phyloP scores from a whole-genome alignment of 306 rosid species.

The Arachis stenosperma region DNA sequence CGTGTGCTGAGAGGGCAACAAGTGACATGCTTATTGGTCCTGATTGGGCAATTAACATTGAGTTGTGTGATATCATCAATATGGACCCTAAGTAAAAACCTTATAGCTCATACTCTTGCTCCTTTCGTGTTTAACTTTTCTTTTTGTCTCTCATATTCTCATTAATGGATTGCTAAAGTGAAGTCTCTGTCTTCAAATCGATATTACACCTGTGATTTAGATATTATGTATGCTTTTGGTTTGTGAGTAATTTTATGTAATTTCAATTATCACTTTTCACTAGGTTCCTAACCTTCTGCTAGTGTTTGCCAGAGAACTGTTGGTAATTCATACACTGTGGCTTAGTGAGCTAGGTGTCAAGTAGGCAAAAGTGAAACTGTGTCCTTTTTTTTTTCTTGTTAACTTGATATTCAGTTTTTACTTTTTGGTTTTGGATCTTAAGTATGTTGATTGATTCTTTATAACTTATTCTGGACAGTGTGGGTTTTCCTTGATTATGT shows the following conservation, averaged over 20 bases:
- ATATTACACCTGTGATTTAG: neutral
- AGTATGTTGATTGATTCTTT: slow-evolving; percentile 8
- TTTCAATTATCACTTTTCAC: neutral
- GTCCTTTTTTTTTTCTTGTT: slow-evolving; percentile 12
- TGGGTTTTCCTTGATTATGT: slow-evolving; percentile 20
- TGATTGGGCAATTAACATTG: slow-evolving; percentile 95
- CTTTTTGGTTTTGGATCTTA: slow-evolving; percentile 36
- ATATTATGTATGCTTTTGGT: neutral
- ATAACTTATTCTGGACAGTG: slow-evolving; percentile 2
- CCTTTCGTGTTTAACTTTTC: slow-evolving; percentile 8
- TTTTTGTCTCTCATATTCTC: neutral
- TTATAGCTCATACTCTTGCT: too few relatives aligned
- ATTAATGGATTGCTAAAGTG: neutral
- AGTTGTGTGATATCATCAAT: slow-evolving; percentile 87
- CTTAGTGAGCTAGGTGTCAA: slow-evolving; percentile 7
- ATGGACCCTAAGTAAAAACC: slow-evolving; percentile 77
- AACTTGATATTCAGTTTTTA: slow-evolving; percentile 13
- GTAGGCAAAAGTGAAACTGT: neutral
- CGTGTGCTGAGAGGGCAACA: slow-evolving; percentile 94
- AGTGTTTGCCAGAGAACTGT: neutral
- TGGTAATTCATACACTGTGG: neutral
- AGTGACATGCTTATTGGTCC: slow-evolving; percentile 96
- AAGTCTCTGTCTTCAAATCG: slow-evolving; percentile 1
- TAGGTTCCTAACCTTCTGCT: slow-evolving; percentile 2
- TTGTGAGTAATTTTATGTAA: neutral